A percentile compares a stretch with the other conserved stretches of the same genome.
Conservation (phyloP, 805 yeast species). For the Cyberlindnera euphorbiae region DNA sequence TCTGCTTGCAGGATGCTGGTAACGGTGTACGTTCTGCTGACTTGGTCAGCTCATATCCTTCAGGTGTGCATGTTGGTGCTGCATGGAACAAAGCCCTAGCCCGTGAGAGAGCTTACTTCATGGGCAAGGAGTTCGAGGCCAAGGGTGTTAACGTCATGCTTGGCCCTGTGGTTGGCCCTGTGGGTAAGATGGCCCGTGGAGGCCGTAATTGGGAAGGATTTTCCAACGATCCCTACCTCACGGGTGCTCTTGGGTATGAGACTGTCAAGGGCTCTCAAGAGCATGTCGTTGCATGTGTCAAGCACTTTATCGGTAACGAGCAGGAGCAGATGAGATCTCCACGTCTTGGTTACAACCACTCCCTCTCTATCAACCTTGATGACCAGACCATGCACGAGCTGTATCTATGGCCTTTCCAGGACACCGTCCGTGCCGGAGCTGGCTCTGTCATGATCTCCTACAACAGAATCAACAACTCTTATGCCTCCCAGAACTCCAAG, state of each 20-base stretch:
- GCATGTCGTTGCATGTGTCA: conserved; percentile 6
- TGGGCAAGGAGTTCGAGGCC: conserved; percentile 6
- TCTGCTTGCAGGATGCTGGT: conserved; percentile 6
- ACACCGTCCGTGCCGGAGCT: conserved; percentile 6
- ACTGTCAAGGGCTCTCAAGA: conserved; percentile 5
- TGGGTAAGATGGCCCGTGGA: conserved; percentile 6
- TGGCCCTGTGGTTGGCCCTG: conserved; percentile 10
- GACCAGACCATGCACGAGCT: conserved; percentile 10
- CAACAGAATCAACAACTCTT: conserved; percentile 10
- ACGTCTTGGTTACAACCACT: conserved; percentile 3
- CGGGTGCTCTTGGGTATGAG: conserved; percentile 3
- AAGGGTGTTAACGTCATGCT: conserved; percentile 8
- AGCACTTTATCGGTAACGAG: conserved; percentile 10
- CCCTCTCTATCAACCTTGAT: conserved; percentile 4
- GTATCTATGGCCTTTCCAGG: conserved; percentile 10
- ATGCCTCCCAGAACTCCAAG: conserved; percentile 9
- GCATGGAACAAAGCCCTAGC: conserved; percentile 7
- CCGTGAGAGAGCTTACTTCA: conserved; percentile 5
- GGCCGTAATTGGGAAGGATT: conserved; percentile 12
- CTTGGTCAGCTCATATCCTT: conserved; percentile 6
- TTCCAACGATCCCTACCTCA: conserved; percentile 8
- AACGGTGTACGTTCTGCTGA: conserved; percentile 8
- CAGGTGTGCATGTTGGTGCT: conserved; percentile 9
- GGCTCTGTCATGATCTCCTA: conserved; percentile 9
- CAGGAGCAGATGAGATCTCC: conserved; percentile 8